Conservation (phyloP, 2,329 filamentous ascomycete genomes). For the Zalaria obscura region DNA sequence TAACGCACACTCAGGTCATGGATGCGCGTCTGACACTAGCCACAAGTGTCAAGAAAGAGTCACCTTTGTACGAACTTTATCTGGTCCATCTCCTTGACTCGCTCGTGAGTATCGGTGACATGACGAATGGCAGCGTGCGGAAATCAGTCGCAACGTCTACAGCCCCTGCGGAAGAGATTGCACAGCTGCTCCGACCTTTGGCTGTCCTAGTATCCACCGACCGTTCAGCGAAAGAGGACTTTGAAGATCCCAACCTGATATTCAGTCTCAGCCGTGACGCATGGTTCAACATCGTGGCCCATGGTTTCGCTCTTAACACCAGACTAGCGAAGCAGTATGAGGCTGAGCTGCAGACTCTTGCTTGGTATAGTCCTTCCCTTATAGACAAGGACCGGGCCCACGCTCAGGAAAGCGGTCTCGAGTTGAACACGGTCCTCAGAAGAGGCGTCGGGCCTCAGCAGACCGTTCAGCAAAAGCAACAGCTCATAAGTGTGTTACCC, state of each 20-base stretch:
- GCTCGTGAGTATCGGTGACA: slow-evolving; percentile 82
- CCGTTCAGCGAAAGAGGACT: slow-evolving; percentile 21
- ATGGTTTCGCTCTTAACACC: slow-evolving; percentile 70
- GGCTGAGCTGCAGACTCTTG: slow-evolving; percentile 69
- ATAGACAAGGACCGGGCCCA: slow-evolving; percentile 81
- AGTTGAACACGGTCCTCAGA: slow-evolving; percentile 84
- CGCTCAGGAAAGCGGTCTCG: slow-evolving; percentile 88
- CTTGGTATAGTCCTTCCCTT: slow-evolving; percentile 73
- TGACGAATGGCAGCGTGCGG: slow-evolving; percentile 55
- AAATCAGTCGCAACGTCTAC: slow-evolving; percentile 54
- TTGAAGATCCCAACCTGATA: slow-evolving; percentile 35
- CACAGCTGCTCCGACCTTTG: slow-evolving; percentile 74
- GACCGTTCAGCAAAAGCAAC: slow-evolving; percentile 65
- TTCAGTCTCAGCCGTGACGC: slow-evolving; percentile 61
- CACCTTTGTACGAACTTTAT: slow-evolving; percentile 70
- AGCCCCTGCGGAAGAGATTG: slow-evolving; percentile 73
- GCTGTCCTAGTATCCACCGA: slow-evolving; percentile 66
- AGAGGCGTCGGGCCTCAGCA: slow-evolving; percentile 72
- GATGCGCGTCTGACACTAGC: slow-evolving; percentile 72
- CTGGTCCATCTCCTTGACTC: slow-evolving; percentile 70
- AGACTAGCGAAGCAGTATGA: slow-evolving; percentile 58
- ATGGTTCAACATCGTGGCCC: slow-evolving; percentile 96
- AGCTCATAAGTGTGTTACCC: slow-evolving; percentile 60
- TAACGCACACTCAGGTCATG: slow-evolving; percentile 40
- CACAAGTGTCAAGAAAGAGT: slow-evolving; percentile 49